Percentiles rank a stretch among this genome's conserved stretches.
Evolutionary conservation across 179 eudicot genomes (phyloP).

Genomic region (Beta lomatogona): DNA sequence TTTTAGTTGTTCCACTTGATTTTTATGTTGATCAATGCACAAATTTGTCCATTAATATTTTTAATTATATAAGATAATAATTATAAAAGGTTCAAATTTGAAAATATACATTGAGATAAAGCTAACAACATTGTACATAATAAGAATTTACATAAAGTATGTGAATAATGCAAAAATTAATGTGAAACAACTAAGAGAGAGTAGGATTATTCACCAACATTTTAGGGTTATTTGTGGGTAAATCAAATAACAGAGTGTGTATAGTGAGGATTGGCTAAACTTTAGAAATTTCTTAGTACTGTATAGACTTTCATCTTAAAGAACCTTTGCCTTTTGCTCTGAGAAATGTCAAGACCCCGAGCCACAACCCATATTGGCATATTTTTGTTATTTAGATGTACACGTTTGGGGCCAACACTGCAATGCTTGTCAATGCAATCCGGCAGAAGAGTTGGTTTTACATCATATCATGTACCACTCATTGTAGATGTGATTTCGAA

Average conservation of each 20-base stretch:
- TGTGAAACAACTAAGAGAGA: too few relatives aligned
- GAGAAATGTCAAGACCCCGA: not conserved
- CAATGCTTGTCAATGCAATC: not conserved
- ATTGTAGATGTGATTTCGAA: constrained; percentile 26
- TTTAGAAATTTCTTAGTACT: not conserved
- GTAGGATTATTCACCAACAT: too few relatives aligned
- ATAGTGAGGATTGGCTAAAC: not conserved
- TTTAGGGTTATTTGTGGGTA: not conserved
- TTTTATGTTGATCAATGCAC: too few relatives aligned
- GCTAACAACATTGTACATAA: too few relatives aligned
- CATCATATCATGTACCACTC: constrained; percentile 31
- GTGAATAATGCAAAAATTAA: too few relatives aligned
- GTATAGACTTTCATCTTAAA: not conserved
- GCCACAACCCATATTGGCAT: too few relatives aligned
- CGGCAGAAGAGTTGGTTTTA: constrained; percentile 25
- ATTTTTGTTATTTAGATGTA: constrained; percentile 1
- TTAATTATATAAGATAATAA: too few relatives aligned
- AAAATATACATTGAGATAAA: too few relatives aligned
- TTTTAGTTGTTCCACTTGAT: too few relatives aligned
- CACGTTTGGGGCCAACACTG: constrained; percentile 8
- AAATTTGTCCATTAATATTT: too few relatives aligned
- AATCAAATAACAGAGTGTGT: not conserved
- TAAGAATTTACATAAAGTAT: too few relatives aligned
- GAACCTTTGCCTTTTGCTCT: not conserved
- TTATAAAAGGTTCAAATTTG: too few relatives aligned